These are phyloP conservation scores for Penicillium polonicum DNA, from an alignment of 2,329 filamentous ascomycete genomes.

Conservation along the genomic window DNA sequence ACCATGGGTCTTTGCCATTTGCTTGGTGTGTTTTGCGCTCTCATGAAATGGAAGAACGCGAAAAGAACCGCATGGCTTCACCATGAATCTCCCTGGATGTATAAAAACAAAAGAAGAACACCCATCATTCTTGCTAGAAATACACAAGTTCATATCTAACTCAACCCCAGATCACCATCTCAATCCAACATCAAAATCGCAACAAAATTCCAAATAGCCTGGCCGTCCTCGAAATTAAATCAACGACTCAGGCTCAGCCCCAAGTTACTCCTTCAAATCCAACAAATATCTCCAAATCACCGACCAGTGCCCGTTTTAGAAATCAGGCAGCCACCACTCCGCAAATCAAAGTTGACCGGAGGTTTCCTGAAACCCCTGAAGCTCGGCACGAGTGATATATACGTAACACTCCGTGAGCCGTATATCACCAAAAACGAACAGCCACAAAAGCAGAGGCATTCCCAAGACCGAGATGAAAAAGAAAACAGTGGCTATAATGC, in stretches of 20 bases:
- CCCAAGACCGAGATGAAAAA: background rate
- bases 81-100: no score
- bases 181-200: constrained; percentile 21
- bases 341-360: constrained; percentile 25
- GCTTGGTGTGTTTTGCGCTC: no score
- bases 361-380: constrained; percentile 23
- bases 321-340: constrained; percentile 30
- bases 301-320: constrained; percentile 33
- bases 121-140: no score
- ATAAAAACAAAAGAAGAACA: no score
- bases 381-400: constrained; percentile 27
- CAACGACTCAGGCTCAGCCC: constrained; percentile 27
- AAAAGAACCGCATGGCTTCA: no score
- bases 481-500: background rate
- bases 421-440: constrained; percentile 14
- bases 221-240: constrained; percentile 31
- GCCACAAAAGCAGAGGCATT: background rate
- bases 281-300: constrained; percentile 27
- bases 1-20: no score
- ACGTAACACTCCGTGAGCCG: constrained; percentile 28
- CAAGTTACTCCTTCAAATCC: constrained; percentile 35
- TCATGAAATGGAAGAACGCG: no score
- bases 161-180: constrained; percentile 3
- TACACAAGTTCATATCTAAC: background rate
- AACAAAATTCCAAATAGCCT: constrained; percentile 30